Base-by-base conservation (phyloP, 331 rosid genomes). In the Quercus tomentella region DNA sequence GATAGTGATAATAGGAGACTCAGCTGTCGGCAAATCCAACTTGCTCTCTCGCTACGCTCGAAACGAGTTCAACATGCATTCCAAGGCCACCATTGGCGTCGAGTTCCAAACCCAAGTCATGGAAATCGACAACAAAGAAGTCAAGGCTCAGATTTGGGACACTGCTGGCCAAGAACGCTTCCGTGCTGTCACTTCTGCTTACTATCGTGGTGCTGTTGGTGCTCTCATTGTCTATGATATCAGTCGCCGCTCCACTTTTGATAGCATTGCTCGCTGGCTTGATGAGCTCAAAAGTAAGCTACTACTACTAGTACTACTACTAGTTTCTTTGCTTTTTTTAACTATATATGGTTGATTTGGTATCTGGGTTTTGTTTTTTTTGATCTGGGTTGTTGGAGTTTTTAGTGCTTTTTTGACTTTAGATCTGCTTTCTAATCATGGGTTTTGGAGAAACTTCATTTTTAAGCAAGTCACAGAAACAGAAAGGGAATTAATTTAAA, bases 101-200 rank as follows among this genome's bases (percentile, higher is more conserved):
- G 98, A 94, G 84, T 94, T 94, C 65, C 96, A 90, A 89, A 94
- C 98, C 4, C 98, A 90, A 85, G 89, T 89, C 76, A 57, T 94
- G 88, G 97, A 90, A 28, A 89, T 94, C 33, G 97, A 92, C 17
- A 90, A 91, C 73, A 94, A 94, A 60, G 94, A 94, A 63, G 96
- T 94, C 52, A 94, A 92, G 82, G 97, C 98, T 62, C 98, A 94
- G 98, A 92, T 94, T 92, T 94, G 98, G 98, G 98, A 94, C 84
- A 94, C 98, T 54, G 98, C 98, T 6, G 98, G 98, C 71, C 98
- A 94, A 63, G 98, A 94, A 22, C 90, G 98, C 17, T 94, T 94
- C 80, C 90, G 98, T 11, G 98, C 98, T 12, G 98, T 94, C 76
- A 94, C 98, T 25, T 94, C 98, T 3, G 98, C 98, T 7, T 94